These are phyloP conservation scores for Aegilops sharonensis DNA, from an alignment of 176 grass and related monocot species.

Conservation along the genomic window DNA sequence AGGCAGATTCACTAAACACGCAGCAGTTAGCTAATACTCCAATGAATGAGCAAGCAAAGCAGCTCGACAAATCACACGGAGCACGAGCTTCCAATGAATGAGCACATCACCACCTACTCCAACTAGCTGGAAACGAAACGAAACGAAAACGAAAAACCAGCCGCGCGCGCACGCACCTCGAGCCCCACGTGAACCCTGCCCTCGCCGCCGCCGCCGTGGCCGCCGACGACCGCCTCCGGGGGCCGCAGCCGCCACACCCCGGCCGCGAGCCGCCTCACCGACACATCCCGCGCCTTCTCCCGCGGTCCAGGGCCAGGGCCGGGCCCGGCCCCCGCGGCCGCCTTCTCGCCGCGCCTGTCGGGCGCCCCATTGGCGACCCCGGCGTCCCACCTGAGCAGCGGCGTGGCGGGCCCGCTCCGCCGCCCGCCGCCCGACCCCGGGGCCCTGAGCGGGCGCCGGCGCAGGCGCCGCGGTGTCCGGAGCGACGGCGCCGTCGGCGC, in stretches of 20 bases:
- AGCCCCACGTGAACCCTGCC: constrained; percentile 47
- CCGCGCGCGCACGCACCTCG: constrained; percentile 33
- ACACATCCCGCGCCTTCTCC: constrained; percentile 45
- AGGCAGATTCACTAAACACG: background rate
- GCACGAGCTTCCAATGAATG: background rate
- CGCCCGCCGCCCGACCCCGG: constrained; percentile 34
- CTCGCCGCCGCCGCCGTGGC: constrained; percentile 1
- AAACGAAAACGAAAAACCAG: background rate
- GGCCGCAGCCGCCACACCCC: constrained; percentile 80
- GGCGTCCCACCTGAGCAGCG: constrained; percentile 73
- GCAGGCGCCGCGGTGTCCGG: constrained; percentile 32
- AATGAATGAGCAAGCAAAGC: background rate
- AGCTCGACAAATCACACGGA: background rate
- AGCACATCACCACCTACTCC: background rate
- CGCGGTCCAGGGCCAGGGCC: background rate
- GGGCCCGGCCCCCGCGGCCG: background rate
- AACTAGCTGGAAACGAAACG: background rate
- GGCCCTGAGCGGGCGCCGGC: constrained; percentile 24
- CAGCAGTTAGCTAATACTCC: background rate
- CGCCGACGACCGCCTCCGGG: constrained; percentile 43
- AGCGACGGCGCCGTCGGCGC: background rate
- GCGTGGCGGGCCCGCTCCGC: constrained; percentile 70
- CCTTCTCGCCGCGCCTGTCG: constrained; percentile 1
- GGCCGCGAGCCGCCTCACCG: constrained; percentile 73
- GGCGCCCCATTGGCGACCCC: background rate